Evolutionary conservation across 805 yeast genomes (phyloP).

Genomic region (Metschnikowia koreensis): DNA sequence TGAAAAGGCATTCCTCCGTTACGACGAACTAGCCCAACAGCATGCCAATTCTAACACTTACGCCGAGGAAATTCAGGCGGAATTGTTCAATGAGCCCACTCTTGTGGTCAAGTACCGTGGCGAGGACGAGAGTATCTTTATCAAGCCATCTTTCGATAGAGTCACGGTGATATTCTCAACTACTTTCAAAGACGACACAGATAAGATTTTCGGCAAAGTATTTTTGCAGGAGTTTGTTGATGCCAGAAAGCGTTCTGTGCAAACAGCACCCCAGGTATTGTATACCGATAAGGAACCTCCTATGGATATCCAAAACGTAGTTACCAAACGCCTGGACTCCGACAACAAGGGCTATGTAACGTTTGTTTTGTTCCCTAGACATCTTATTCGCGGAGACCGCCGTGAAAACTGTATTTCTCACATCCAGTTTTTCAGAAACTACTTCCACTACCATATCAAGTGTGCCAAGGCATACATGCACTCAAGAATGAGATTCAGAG

Average conservation of each 20-base stretch:
- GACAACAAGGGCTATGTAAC: conserved; percentile 55
- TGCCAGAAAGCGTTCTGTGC: conserved; percentile 92
- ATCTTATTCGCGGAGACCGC: conserved; percentile 57
- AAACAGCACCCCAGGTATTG: conserved; percentile 97
- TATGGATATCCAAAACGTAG: conserved; percentile 54
- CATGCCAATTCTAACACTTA: conserved; percentile 44
- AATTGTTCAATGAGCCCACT: conserved; percentile 52
- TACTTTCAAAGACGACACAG: conserved; percentile 94
- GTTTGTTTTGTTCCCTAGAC: conserved; percentile 80
- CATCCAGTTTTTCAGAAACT: conserved; percentile 88
- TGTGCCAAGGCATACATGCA: conserved; percentile 98
- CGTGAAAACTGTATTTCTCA: conserved; percentile 88
- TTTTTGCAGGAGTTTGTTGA: conserved; percentile 92
- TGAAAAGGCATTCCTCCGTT: conserved; percentile 77
- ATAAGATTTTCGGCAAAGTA: conserved; percentile 84
- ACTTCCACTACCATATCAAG: conserved; percentile 97
- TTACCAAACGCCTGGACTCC: conserved; percentile 43
- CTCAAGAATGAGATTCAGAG: conserved; percentile 96
- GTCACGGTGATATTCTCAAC: conserved; percentile 96
- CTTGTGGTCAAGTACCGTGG: conserved; percentile 84
- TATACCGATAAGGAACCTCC: conserved; percentile 93
- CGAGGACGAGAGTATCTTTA: conserved; percentile 77
- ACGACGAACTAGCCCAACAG: conserved; percentile 59
- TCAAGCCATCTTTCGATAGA: conserved; percentile 91
- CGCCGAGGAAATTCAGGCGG: conserved; percentile 43